Evolutionary conservation across 2,329 filamentous ascomycete genomes (phyloP), one percentile per base, ranked within the genome.

Genomic region (Aureobasidium leucospermi): DNA sequence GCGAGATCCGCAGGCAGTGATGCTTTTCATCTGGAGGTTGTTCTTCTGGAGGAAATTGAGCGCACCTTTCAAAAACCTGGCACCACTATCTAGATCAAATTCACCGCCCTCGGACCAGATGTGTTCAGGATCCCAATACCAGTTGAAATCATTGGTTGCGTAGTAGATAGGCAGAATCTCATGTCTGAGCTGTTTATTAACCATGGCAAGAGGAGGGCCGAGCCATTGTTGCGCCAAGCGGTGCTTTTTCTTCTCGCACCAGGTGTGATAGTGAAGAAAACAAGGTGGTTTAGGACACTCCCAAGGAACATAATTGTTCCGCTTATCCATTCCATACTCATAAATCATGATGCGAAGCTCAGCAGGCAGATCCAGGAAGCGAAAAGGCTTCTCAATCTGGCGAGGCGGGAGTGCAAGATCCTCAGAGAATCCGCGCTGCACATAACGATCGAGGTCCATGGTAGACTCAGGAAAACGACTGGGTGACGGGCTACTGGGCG

Each of bases 301-400:
- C 39, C 39, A 45, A 28, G 42, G n/a, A 6, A 8, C 19, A 2
- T 2, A 9, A 9, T 1, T 5, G 6, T 6, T 23, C 7, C 9
- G 1, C 31, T 34, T 2, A 16, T 15, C 6, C 7, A 52, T 4
- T 2, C 13, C 13, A 3, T 28, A 6, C 16, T 34, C n/a, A 31
- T 55, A 55, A 15, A 55, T 34, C 23, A 55, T 55, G 28, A 43
- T 55, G 7, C 51, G 7, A 7, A 55, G 16, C 51, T 55, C 51
- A 43, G 38, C 38, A 43, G 51, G 51, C 9, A 55, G 10, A 34
- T 55, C 51, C 28, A 55, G 5, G 7, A 55, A 55, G 9, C 51
- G 23, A 6, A 55, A 55, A 16, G 51, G 38, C 9, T 43, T 43
- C 39, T 43, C 38, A 32, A 32, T 34, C 39, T 34, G 51, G 16